phyloP scores from a whole-genome alignment of 2,329 filamentous ascomycete species.

The Colletotrichum tanaceti region DNA sequence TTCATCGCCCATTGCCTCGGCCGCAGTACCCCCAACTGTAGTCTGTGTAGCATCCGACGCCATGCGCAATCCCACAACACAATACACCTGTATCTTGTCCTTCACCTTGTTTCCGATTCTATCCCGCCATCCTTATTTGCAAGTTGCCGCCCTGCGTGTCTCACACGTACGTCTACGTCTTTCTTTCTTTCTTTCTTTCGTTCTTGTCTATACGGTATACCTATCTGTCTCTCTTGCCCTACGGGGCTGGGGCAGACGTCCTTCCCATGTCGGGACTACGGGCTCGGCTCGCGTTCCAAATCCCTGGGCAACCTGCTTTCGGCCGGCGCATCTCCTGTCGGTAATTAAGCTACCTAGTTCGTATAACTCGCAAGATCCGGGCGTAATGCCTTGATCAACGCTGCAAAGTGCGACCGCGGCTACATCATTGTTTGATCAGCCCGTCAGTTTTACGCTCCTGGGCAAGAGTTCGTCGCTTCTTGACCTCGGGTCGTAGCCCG shows the following conservation, averaged over 20 bases:
- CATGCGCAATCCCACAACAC: neutral
- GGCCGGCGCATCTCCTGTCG: slow-evolving; percentile 20
- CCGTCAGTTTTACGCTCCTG: slow-evolving; percentile 10
- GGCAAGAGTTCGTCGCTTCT: slow-evolving; percentile 24
- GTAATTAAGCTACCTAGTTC: neutral
- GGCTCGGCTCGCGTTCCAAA: neutral
- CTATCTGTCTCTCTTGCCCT: neutral
- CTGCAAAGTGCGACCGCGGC: slow-evolving; percentile 20
- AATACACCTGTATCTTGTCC: neutral
- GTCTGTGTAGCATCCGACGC: neutral
- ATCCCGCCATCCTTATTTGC: neutral
- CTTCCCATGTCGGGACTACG: slow-evolving; percentile 13
- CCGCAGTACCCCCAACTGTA: slow-evolving; percentile 3
- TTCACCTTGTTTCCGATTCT: neutral
- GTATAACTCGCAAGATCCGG: neutral
- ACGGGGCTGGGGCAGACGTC: neutral
- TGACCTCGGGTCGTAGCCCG: slow-evolving; percentile 14
- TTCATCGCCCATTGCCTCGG: neutral
- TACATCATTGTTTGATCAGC: slow-evolving; percentile 33
- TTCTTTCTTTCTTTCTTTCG: neutral
- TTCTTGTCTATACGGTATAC: too few species aligned
- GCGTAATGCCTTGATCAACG: slow-evolving; percentile 17
- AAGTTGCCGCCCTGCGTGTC: slow-evolving; percentile 2
- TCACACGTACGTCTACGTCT: neutral
- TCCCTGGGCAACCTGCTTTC: slow-evolving; percentile 24